These are phyloP conservation scores for Rhizopogon sp. DNA, from an alignment of 768 basidiomycete species.

Conservation along the genomic window DNA sequence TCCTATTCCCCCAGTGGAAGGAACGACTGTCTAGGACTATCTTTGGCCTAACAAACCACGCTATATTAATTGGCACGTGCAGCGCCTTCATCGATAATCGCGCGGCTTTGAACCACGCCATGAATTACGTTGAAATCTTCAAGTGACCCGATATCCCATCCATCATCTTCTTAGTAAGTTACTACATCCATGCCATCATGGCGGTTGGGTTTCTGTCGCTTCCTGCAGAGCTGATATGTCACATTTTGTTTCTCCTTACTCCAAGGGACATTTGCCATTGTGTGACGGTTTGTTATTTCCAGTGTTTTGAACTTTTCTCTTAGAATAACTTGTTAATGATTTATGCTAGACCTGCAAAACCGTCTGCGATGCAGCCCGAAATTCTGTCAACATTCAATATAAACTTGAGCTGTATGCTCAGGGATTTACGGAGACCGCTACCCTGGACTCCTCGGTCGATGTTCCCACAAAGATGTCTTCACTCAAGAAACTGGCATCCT, in stretches of 20 bases:
- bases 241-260: background rate
- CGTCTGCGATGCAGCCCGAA: background rate
- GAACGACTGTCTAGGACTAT: no score
- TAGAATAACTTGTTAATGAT: no score
- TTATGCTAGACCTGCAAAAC: background rate
- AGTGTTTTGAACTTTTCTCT: background rate
- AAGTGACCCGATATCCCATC: no score
- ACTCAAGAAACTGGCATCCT: background rate
- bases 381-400: background rate
- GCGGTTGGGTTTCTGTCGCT: background rate
- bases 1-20: no score
- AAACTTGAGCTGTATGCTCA: background rate
- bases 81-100: no score
- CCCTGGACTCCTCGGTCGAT: background rate
- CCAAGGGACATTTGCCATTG: background rate
- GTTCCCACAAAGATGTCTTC: background rate
- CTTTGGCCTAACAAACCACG: no score
- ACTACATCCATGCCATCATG: background rate
- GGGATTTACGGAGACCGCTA: background rate
- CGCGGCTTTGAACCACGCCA: no score
- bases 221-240: background rate
- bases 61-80: no score
- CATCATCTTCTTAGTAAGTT: background rate
- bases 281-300: background rate
- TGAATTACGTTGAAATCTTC: no score